These are phyloP conservation scores for Tolypocladium amazonense DNA, from an alignment of 2,329 filamentous ascomycete species.

Conservation along the genomic window DNA sequence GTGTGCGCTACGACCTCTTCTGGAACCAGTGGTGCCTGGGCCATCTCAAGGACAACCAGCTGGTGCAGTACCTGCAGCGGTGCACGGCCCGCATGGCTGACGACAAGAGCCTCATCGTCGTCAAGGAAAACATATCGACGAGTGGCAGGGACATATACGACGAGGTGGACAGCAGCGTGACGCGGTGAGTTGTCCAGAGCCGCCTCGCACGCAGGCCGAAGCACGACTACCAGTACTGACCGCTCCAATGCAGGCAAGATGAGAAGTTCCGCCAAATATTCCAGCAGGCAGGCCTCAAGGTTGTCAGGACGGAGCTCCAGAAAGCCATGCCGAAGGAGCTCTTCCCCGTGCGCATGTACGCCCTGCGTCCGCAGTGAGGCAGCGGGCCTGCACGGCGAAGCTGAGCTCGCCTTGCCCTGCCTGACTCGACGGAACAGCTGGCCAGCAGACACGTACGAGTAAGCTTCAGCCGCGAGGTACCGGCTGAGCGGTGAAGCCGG, in stretches of 20 bases:
- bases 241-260: slow-evolving; percentile 41
- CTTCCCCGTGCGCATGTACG: slow-evolving; percentile 69
- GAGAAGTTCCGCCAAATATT: slow-evolving; percentile 60
- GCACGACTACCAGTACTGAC: background rate
- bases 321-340: slow-evolving; percentile 47
- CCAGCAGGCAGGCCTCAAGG: slow-evolving; percentile 50
- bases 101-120: slow-evolving; percentile 11
- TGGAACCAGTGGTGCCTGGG: slow-evolving; percentile 84
- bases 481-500: background rate
- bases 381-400: background rate
- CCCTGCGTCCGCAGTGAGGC: slow-evolving; percentile 29
- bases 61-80: slow-evolving; percentile 53
- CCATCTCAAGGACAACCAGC: slow-evolving; percentile 64
- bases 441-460: background rate
- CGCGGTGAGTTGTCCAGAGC: slow-evolving; percentile 30
- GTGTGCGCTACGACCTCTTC: slow-evolving; percentile 57
- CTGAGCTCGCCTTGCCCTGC: background rate
- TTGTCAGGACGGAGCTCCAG: slow-evolving; percentile 60
- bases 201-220: background rate
- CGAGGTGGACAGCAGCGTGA: slow-evolving; percentile 63
- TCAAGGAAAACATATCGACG: slow-evolving; percentile 55
- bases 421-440: background rate
- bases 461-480: background rate
- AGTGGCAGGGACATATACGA: slow-evolving; percentile 49
- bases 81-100: slow-evolving; percentile 31